Conservation (phyloP, 208 protist species). For the Tritrichomonas foetus region DNA sequence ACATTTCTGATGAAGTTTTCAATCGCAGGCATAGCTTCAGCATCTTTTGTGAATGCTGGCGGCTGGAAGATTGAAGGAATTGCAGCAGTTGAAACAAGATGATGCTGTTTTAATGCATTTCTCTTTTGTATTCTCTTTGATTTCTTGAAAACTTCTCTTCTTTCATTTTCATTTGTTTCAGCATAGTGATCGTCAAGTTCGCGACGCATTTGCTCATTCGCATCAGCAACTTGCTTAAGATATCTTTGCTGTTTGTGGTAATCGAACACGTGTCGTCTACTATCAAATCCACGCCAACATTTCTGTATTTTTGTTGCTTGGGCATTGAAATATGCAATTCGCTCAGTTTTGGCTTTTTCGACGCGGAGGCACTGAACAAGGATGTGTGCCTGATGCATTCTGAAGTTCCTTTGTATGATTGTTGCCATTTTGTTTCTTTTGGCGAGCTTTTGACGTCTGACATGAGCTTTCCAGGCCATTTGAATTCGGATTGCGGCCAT, state of each 20-base stretch:
- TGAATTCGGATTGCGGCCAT: not conserved
- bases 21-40: constrained; percentile 27
- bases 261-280: not conserved
- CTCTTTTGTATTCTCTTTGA: not conserved
- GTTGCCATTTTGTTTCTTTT: not conserved
- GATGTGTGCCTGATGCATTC: not conserved
- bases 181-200: not conserved
- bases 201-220: not conserved
- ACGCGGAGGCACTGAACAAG: not conserved
- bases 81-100: constrained; percentile 27
- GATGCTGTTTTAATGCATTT: not conserved
- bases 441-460: not conserved
- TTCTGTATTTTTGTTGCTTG: not conserved
- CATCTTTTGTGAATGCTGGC: constrained; percentile 35
- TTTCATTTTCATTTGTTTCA: constrained; percentile 7
- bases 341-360: not conserved
- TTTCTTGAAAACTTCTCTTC: not conserved
- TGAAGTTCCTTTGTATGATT: not conserved
- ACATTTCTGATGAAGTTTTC: constrained; percentile 28
- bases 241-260: constrained; percentile 1
- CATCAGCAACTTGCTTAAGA: not conserved
- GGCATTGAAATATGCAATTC: not conserved
- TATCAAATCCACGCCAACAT: not conserved
- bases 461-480: not conserved
- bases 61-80: constrained; percentile 37